These are phyloP conservation scores for Suillus tomentosus DNA, from an alignment of 768 basidiomycete genomes.

Conservation along the genomic window DNA sequence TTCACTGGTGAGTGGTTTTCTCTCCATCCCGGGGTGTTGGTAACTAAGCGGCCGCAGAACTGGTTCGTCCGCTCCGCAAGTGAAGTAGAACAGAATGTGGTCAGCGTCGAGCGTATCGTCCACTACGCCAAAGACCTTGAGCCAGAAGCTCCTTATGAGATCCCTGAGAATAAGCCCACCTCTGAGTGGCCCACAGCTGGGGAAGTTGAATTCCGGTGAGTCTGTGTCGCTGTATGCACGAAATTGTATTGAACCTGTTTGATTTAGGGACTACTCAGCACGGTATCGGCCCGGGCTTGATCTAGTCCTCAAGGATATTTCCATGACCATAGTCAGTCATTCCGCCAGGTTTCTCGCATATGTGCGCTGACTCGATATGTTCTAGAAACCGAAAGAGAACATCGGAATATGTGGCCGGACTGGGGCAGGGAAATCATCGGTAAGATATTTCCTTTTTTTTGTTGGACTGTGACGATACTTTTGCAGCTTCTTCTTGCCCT, in stretches of 20 bases:
- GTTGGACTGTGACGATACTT: not conserved
- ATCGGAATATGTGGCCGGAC: slow-evolving; percentile 89
- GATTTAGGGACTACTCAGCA: slow-evolving; percentile 66
- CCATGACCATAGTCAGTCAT: slow-evolving; percentile 60
- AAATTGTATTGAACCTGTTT: slow-evolving; percentile 6
- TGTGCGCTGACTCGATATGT: slow-evolving; percentile 12
- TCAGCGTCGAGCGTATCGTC: slow-evolving; percentile 85
- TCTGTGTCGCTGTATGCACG: slow-evolving; percentile 14
- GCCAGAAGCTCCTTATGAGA: slow-evolving; percentile 74
- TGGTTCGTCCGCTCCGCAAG: slow-evolving; percentile 82
- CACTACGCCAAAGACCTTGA: slow-evolving; percentile 71
- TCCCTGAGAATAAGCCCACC: slow-evolving; percentile 56
- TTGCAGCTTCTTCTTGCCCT: slow-evolving; percentile 63
- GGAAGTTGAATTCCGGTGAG: slow-evolving; percentile 69
- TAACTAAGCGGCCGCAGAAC: slow-evolving; percentile 47
- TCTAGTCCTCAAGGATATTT: slow-evolving; percentile 75
- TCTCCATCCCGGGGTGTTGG: not conserved
- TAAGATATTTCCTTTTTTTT: slow-evolving; percentile 30
- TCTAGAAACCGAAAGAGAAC: slow-evolving; percentile 76
- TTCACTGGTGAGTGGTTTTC: slow-evolving; percentile 57
- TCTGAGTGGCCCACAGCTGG: slow-evolving; percentile 75
- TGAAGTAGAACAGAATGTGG: slow-evolving; percentile 90
- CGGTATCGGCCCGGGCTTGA: slow-evolving; percentile 82
- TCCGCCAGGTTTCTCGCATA: not conserved
- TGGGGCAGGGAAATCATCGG: slow-evolving; percentile 78